Evolutionary conservation across 139 green algal species (phyloP), one percentile per base, ranked within the genome.

Genomic region (Picochlorum sp.): DNA sequence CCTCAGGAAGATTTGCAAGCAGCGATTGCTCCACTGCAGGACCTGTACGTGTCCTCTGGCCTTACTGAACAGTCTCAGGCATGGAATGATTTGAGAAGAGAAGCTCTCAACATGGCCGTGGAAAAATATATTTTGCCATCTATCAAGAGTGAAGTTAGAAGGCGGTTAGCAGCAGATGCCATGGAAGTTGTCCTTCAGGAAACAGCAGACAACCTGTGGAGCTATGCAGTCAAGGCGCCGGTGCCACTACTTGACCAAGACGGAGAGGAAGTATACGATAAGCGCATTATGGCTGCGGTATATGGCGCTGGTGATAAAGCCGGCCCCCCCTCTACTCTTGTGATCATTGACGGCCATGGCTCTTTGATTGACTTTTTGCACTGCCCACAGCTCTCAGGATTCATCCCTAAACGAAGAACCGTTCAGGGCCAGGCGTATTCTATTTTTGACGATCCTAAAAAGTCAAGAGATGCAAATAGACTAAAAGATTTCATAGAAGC

Each of bases 401-500:
- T 28, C 11, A 65, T 54, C 38, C 58, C 57, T 20, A 21, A 21
- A 15, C 16, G 47, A 20, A 38, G 13, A 18, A 13, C 14, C 30
- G 20, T 18, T 20, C 38, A 37, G 28, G 72, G 70, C 13, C 23
- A 67, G 60, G 37, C 63, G 30, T 71, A 80, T n/a, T 56, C 59
- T 14, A 67, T 81, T 31, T 79, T 73, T 23, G 64, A 49, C 1
- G 77, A 88, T 59, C 67, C 76, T 15, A 60, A 65, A 3, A 85
- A 81, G 75, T 72, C 75, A 44, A 57, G 56, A 47, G 78, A 85
- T 34, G 69, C 68, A 24, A 28, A 73, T 15, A 74, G 70, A 23
- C 58, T 92, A 7, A 49, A 63, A 14, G 65, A 78, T 4, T 92
- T 93, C 75, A 79, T 95, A 6, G 56, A 85, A 67, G 71, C 88